A percentile compares a stretch with the other conserved stretches of the same genome.
These are phyloP conservation scores for Rhizopogon vulgaris DNA, from an alignment of 768 basidiomycete species.

Conservation along the genomic window DNA sequence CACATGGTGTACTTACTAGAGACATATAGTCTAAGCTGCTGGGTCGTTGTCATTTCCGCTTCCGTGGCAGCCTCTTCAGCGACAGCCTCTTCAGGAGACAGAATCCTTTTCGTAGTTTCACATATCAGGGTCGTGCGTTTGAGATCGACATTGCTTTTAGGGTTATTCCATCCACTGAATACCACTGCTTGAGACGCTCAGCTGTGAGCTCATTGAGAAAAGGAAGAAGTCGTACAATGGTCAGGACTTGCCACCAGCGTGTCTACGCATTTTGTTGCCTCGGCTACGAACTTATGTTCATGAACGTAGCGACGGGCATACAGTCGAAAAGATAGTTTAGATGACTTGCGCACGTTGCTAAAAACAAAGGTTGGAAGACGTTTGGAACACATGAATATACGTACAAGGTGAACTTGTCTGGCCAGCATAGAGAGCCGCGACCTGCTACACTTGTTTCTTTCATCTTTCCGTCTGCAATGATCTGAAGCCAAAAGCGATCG, in stretches of 20 bases:
- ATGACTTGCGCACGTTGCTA: neutral
- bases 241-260: neutral
- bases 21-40: neutral
- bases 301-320: neutral
- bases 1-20: neutral
- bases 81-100: neutral
- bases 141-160: neutral
- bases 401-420: neutral
- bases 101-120: neutral
- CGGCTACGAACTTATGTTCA: neutral
- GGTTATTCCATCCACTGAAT: neutral
- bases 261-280: neutral
- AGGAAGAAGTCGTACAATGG: neutral
- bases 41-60: neutral
- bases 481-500: neutral
- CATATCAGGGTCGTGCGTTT: neutral
- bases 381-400: neutral
- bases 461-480: neutral
- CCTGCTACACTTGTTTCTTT: neutral
- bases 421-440: neutral
- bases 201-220: neutral
- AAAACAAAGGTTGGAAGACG: neutral
- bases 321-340: neutral
- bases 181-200: neutral
- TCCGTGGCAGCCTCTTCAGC: neutral